Evolutionary conservation across 345 rosid species (phyloP).

Genomic region (Brassica napus): DNA sequence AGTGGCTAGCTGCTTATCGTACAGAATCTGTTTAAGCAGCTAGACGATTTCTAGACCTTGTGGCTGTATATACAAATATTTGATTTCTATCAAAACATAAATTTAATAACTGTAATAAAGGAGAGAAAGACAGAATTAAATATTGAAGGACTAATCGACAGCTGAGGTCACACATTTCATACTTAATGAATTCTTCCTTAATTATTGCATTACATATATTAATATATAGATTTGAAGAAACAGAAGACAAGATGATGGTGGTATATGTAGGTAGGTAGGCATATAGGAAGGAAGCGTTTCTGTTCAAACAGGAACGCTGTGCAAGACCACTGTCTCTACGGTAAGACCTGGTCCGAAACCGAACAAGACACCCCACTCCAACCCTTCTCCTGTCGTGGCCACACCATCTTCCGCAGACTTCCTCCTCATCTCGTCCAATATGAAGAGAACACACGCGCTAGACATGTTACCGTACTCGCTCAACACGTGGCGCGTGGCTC

Average conservation of each 20-base stretch:
- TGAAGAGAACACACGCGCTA: constrained; percentile 76
- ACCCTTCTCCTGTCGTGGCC: constrained; percentile 70
- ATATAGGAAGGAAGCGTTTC: constrained; percentile 1
- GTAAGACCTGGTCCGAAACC: constrained; percentile 88
- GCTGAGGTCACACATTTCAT: not conserved
- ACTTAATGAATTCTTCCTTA: not conserved
- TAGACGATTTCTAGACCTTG: not conserved
- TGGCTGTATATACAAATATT: constrained; percentile 29
- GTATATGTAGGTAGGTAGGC: constrained; percentile 23
- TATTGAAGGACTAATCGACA: constrained; percentile 1
- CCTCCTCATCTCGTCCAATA: constrained; percentile 78
- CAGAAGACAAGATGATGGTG: not conserved
- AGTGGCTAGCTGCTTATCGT: not conserved
- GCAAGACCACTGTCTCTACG: constrained; percentile 77
- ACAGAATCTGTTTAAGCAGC: too few relatives aligned
- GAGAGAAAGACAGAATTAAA: not conserved
- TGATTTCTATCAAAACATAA: not conserved
- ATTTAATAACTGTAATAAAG: constrained; percentile 2
- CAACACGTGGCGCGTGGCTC: constrained; percentile 62
- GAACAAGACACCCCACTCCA: constrained; percentile 83
- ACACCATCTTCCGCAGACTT: constrained; percentile 57
- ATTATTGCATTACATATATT: constrained; percentile 14
- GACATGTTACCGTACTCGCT: constrained; percentile 84
- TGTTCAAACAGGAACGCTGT: constrained; percentile 48
- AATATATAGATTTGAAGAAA: not conserved